Evolutionary conservation across 768 basidiomycete genomes (phyloP).

Genomic region (Serendipita indica): DNA sequence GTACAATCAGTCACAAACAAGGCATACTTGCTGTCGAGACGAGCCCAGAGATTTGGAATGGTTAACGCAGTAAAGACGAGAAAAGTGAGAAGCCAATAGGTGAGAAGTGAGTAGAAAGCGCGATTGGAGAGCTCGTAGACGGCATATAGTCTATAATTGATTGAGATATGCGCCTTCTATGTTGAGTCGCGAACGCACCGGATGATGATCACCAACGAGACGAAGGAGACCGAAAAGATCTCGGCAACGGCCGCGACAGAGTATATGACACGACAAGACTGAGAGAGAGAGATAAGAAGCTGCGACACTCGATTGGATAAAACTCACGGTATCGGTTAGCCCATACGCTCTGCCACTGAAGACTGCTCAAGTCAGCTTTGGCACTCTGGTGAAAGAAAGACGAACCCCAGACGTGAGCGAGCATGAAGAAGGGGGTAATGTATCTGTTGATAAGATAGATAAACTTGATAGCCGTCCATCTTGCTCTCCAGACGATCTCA

Average conservation of each 20-base stretch:
- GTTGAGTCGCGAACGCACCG: neutral
- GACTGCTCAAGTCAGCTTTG: neutral
- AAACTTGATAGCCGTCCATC: neutral
- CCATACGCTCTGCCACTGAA: neutral
- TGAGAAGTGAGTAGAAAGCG: conserved; percentile 3
- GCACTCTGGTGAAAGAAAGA: neutral
- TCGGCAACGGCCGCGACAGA: neutral
- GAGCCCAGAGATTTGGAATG: neutral
- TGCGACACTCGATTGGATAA: neutral
- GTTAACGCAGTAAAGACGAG: neutral
- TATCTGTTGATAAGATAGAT: neutral
- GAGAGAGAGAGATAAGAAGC: neutral
- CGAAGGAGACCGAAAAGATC: neutral
- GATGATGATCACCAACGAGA: neutral
- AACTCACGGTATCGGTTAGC: neutral
- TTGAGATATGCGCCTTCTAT: neutral
- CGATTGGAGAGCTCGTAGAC: conserved; percentile 3
- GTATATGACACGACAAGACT: conserved; percentile 3
- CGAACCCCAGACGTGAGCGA: neutral
- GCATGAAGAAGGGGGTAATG: neutral
- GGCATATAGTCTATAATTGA: neutral
- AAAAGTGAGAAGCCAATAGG: neutral
- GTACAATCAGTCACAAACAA: neutral
- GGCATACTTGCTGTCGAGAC: neutral
- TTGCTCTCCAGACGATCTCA: neutral